phyloP scores from a whole-genome alignment of 108 stramenopile species.

The Pseudonitzschia pungens region DNA sequence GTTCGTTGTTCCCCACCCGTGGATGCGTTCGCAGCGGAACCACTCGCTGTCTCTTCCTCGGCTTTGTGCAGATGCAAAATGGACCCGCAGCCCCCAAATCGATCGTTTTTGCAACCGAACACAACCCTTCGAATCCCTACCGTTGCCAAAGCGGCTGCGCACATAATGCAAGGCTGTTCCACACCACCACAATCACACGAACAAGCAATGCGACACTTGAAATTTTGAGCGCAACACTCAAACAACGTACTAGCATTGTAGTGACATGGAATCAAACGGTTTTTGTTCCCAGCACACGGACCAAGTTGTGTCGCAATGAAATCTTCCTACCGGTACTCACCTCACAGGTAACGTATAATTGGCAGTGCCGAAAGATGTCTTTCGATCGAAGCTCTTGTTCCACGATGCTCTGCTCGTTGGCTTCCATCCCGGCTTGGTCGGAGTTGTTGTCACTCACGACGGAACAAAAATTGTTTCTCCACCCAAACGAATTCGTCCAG shows the following conservation, averaged over 20 bases:
- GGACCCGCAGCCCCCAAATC: slow-evolving; percentile 86
- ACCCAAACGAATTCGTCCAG: slow-evolving; percentile 55
- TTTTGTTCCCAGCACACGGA: too few species aligned
- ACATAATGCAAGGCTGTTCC: slow-evolving; percentile 79
- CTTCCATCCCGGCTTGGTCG: neutral
- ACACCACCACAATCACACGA: too few species aligned
- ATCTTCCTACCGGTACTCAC: neutral
- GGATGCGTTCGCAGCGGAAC: slow-evolving; percentile 26
- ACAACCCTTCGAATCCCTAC: slow-evolving; percentile 65
- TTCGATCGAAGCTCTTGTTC: neutral
- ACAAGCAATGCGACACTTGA: too few species aligned
- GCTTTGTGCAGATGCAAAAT: slow-evolving; percentile 60
- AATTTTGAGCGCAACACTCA: too few species aligned
- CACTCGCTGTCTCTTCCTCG: neutral
- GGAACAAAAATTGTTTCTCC: slow-evolving; percentile 29
- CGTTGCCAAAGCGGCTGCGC: slow-evolving; percentile 80
- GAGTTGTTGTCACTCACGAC: neutral
- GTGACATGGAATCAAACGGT: neutral
- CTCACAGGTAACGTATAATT: slow-evolving; percentile 82
- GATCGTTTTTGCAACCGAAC: slow-evolving; percentile 81
- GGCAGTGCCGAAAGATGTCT: slow-evolving; percentile 51
- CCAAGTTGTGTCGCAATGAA: too few species aligned
- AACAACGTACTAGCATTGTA: too few species aligned
- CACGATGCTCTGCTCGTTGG: neutral
- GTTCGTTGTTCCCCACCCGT: neutral